These are phyloP conservation scores for Pseudohalonectria lignicola DNA, from an alignment of 2,329 filamentous ascomycete species.

Conservation along the genomic window DNA sequence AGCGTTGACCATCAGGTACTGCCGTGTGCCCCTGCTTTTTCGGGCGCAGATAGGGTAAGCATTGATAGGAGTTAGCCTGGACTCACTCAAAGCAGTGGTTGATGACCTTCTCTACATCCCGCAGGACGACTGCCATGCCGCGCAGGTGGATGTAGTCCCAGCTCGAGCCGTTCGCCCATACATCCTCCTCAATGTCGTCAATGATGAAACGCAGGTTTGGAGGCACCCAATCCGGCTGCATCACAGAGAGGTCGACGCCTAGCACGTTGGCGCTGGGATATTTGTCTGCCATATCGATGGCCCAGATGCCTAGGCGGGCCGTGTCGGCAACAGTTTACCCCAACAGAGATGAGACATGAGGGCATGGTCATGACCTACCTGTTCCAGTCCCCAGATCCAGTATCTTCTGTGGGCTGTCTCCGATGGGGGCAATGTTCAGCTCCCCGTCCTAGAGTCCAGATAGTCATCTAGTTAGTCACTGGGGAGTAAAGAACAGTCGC, in stretches of 20 bases:
- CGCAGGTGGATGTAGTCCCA: slow-evolving; percentile 46
- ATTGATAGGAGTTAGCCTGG: too few relatives aligned
- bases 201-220: slow-evolving; percentile 45
- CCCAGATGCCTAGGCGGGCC: slow-evolving; percentile 6
- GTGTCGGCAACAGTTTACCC: too few relatives aligned
- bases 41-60: too few relatives aligned
- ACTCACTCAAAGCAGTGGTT: slow-evolving; percentile 5
- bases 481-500: too few relatives aligned
- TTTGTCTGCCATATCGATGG: slow-evolving; percentile 3
- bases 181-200: slow-evolving; percentile 43
- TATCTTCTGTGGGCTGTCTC: slow-evolving; percentile 10
- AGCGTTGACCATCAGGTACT: too few relatives aligned
- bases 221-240: slow-evolving; percentile 32
- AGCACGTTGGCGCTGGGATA: slow-evolving; percentile 6
- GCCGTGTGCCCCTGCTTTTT: too few relatives aligned
- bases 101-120: slow-evolving; percentile 19
- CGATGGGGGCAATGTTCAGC: slow-evolving; percentile 11
- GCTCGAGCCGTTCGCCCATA: slow-evolving; percentile 38
- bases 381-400: slow-evolving; percentile 13
- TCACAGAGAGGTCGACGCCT: slow-evolving; percentile 26
- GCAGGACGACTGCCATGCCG: slow-evolving; percentile 25
- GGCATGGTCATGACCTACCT: background rate
- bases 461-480: too few relatives aligned
- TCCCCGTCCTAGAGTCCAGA: slow-evolving; percentile 3
- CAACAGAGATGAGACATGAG: too few relatives aligned